A percentile compares a stretch with the other conserved stretches of the same genome.
Evolutionary conservation across 371 early-diverging fungal species (phyloP).

Genomic region (Nematocida displodere): DNA sequence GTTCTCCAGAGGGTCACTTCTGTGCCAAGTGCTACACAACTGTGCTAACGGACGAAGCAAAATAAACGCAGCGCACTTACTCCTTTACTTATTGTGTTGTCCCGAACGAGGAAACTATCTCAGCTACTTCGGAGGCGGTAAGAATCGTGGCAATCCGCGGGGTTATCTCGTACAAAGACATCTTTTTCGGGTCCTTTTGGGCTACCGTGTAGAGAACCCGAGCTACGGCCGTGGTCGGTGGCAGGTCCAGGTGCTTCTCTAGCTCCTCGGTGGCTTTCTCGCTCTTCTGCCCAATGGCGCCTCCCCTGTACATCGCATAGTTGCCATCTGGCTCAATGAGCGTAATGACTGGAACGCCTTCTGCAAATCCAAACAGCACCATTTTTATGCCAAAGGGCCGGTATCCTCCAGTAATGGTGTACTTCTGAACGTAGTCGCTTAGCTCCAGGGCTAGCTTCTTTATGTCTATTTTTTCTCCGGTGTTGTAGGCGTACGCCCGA

Average conservation of each 20-base stretch:
- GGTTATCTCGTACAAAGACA: constrained; percentile 37
- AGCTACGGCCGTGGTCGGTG: constrained; percentile 10
- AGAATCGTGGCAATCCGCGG: constrained; percentile 26
- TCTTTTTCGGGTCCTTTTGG: constrained; percentile 49
- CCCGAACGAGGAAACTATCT: constrained; percentile 18
- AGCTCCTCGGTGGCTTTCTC: constrained; percentile 60
- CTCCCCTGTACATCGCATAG: constrained; percentile 87
- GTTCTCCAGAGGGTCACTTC: constrained; percentile 64
- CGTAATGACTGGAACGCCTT: constrained; percentile 79
- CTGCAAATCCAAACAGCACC: constrained; percentile 79
- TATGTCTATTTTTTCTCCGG: constrained; percentile 78
- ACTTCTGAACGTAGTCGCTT: constrained; percentile 70
- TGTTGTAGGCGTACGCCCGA: constrained; percentile 55
- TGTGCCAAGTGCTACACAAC: constrained; percentile 57
- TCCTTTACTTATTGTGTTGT: neutral
- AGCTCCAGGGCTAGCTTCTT: constrained; percentile 74
- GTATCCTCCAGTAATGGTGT: constrained; percentile 93
- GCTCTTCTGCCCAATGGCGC: constrained; percentile 68
- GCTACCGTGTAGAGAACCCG: constrained; percentile 24
- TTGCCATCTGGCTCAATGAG: constrained; percentile 98
- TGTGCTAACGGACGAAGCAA: neutral
- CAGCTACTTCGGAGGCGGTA: neutral
- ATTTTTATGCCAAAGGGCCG: constrained; percentile 97
- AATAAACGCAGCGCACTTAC: constrained; percentile 9
- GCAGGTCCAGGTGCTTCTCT: neutral